Percentiles rank a stretch among this genome's conserved stretches.
These are phyloP conservation scores for Crithidia brevicula DNA, from an alignment of 208 protist species.

Conservation along the genomic window DNA sequence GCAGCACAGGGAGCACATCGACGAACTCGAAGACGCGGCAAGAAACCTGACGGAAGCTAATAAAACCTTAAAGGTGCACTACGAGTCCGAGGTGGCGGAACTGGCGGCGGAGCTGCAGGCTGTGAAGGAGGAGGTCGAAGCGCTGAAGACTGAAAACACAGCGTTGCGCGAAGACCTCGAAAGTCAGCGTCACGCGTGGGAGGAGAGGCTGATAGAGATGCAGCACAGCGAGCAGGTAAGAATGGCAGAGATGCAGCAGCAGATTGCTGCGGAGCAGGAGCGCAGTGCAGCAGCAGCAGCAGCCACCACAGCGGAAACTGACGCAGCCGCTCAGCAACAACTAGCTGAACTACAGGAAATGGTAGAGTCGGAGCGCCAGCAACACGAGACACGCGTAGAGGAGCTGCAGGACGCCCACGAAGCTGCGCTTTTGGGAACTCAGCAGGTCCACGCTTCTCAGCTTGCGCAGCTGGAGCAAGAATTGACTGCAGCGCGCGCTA, in stretches of 20 bases:
- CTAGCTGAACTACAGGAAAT: conserved; percentile 6
- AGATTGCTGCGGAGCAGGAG: neutral
- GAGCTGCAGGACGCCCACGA: neutral
- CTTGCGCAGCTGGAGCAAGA: too few species aligned
- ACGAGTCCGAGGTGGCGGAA: conserved; percentile 13
- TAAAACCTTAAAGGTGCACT: conserved; percentile 9
- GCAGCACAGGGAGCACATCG: conserved; percentile 19
- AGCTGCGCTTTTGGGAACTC: neutral
- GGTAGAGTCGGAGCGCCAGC: neutral
- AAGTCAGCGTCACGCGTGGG: neutral
- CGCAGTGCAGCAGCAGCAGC: neutral
- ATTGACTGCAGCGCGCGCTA: neutral
- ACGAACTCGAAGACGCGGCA: neutral
- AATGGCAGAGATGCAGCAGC: neutral
- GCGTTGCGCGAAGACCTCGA: neutral
- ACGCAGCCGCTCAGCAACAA: conserved; percentile 16
- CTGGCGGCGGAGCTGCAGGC: conserved; percentile 4
- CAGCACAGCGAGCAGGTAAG: neutral
- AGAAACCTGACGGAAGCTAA: neutral
- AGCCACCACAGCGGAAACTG: conserved; percentile 8
- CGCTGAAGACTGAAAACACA: conserved; percentile 6
- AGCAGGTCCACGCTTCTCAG: too few species aligned
- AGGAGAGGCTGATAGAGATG: neutral
- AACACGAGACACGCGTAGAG: conserved; percentile 14
- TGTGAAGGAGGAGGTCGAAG: conserved; percentile 3